phyloP scores from a whole-genome alignment of 1,139 yeast genomes.

The Waltiozyma sp. region DNA sequence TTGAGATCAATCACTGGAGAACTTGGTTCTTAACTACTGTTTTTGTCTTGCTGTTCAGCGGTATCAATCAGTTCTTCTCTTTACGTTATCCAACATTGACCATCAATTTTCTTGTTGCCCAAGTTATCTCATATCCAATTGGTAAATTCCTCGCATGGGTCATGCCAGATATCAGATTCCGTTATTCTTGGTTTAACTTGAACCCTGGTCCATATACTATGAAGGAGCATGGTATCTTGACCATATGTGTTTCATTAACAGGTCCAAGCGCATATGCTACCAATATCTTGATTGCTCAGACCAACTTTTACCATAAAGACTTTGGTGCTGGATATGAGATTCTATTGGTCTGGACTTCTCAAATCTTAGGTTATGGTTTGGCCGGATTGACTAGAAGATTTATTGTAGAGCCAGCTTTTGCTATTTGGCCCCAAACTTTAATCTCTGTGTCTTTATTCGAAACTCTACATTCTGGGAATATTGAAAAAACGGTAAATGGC shows the following conservation, averaged over 20 bases:
- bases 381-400: conserved; percentile 37
- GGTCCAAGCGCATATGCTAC: conserved; percentile 44
- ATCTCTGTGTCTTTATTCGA: conserved; percentile 27
- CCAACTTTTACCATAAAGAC: conserved; percentile 32
- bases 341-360: conserved; percentile 41
- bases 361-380: conserved; percentile 46
- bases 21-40: conserved; percentile 37
- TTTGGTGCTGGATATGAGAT: conserved; percentile 32
- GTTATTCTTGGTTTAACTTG: conserved; percentile 21
- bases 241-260: conserved; percentile 40
- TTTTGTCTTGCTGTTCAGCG: conserved; percentile 40
- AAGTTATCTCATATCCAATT: conserved; percentile 41
- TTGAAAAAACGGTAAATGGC: conserved; percentile 27
- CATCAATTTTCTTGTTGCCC: conserved; percentile 39
- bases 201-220: conserved; percentile 49
- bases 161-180: conserved; percentile 27
- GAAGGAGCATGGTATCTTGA: conserved; percentile 49
- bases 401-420: conserved; percentile 26
- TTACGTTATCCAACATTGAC: conserved; percentile 35
- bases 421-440: conserved; percentile 31
- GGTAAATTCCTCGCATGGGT: conserved; percentile 30
- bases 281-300: conserved; percentile 46
- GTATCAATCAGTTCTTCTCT: conserved; percentile 39
- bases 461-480: conserved; percentile 23
- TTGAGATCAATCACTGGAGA: conserved; percentile 39